These are phyloP conservation scores for Serendipita sp. DNA, from an alignment of 1,284 basidiomycete genomes.

Conservation along the genomic window DNA sequence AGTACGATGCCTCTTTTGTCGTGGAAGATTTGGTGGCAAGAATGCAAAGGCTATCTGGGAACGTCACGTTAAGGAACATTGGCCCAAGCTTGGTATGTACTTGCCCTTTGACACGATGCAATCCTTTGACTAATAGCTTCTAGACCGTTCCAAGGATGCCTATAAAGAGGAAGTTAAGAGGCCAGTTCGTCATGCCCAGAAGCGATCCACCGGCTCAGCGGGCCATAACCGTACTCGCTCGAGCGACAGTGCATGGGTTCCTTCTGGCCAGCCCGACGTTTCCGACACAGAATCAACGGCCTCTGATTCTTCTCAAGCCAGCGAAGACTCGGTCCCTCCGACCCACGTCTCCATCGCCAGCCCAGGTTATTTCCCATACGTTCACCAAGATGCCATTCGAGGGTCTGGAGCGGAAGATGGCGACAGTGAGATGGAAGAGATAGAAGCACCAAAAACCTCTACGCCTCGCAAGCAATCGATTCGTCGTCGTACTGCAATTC, in stretches of 20 bases:
- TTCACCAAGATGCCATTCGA: neutral
- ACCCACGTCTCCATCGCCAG: neutral
- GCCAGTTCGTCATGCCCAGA: neutral
- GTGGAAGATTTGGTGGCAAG: conserved; percentile 3
- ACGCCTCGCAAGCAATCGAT: neutral
- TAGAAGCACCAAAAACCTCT: neutral
- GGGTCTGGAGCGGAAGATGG: neutral
- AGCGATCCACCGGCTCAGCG: neutral
- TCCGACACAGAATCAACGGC: neutral
- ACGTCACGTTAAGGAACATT: conserved; percentile 4
- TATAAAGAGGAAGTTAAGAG: neutral
- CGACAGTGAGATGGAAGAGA: neutral
- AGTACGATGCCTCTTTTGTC: neutral
- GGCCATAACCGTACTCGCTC: neutral
- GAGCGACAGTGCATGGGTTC: conserved; percentile 3
- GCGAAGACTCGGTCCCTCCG: neutral
- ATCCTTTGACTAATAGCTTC: too few species aligned
- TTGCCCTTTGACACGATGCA: neutral
- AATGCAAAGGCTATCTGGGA: conserved; percentile 7
- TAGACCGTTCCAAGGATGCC: neutral
- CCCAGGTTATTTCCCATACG: neutral
- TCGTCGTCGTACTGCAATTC: neutral
- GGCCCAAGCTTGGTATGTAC: conserved; percentile 1
- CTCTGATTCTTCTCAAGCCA: neutral
- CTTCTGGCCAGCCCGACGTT: neutral